A percentile compares a stretch with the other conserved stretches of the same genome.
These are phyloP conservation scores for Nigrospora sphaerica DNA, from an alignment of 2,329 filamentous ascomycete genomes.

Conservation along the genomic window DNA sequence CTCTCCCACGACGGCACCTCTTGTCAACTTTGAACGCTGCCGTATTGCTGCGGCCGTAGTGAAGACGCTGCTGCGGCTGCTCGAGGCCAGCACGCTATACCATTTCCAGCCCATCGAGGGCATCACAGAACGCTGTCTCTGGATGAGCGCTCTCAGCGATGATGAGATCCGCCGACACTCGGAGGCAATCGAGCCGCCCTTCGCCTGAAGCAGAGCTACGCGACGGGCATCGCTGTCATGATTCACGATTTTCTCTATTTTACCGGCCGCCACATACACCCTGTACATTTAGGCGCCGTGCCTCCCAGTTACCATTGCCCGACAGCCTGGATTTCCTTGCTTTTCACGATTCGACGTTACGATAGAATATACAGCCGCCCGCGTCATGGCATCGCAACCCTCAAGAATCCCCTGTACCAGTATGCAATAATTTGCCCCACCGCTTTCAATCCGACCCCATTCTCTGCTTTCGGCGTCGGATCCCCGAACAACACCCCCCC, in stretches of 20 bases:
- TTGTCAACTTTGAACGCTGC: conserved; percentile 80
- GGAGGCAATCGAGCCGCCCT: conserved; percentile 34
- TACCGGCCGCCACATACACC: too few species aligned
- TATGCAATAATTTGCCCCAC: not conserved
- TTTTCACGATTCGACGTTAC: not conserved
- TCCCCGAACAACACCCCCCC: too few species aligned
- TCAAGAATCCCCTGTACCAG: not conserved
- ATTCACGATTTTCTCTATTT: too few species aligned
- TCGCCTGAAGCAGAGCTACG: not conserved
- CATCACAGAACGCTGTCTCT: conserved; percentile 74
- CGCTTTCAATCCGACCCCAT: too few species aligned
- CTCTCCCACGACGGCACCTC: conserved; percentile 56
- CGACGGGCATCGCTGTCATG: too few species aligned
- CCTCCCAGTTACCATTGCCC: too few species aligned
- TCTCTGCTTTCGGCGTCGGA: too few species aligned
- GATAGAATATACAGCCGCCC: conserved; percentile 1
- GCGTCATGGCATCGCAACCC: not conserved
- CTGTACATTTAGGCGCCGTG: too few species aligned
- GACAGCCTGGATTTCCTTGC: too few species aligned
- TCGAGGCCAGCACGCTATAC: conserved; percentile 73
- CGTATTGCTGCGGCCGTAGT: conserved; percentile 69
- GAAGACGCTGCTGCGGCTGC: conserved; percentile 70
- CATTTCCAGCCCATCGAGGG: conserved; percentile 68
- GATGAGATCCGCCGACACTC: conserved; percentile 61
- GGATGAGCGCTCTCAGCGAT: conserved; percentile 71